Percentiles rank a stretch among this genome's conserved stretches.
These are phyloP conservation scores for Metschnikowia cerradonensis DNA, from an alignment of 805 yeast species.

Conservation along the genomic window DNA sequence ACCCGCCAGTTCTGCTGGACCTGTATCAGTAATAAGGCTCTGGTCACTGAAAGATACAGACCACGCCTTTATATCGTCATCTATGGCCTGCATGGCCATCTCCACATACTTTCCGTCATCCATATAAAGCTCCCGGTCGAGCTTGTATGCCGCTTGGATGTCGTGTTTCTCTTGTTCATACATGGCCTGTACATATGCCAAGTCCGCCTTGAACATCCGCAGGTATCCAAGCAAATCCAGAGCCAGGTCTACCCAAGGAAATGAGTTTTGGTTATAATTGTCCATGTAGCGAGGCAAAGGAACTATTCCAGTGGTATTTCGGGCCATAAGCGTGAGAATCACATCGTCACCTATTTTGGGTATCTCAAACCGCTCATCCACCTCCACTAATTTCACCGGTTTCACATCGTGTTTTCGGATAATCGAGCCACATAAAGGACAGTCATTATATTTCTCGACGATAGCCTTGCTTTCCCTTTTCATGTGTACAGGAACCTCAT, in stretches of 20 bases:
- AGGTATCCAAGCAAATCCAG: slow-evolving; percentile 44
- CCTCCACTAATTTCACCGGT: slow-evolving; percentile 53
- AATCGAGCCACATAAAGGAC: slow-evolving; percentile 73
- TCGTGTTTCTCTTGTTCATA: slow-evolving; percentile 56
- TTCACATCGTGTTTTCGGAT: slow-evolving; percentile 52
- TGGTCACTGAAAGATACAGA: slow-evolving; percentile 23
- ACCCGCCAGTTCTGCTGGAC: slow-evolving; percentile 19
- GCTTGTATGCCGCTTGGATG: slow-evolving; percentile 47
- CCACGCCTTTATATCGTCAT: slow-evolving; percentile 40
- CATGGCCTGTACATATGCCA: slow-evolving; percentile 48
- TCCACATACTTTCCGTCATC: slow-evolving; percentile 54
- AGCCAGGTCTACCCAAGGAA: slow-evolving; percentile 50
- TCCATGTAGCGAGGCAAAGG: slow-evolving; percentile 46
- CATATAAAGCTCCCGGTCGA: slow-evolving; percentile 56
- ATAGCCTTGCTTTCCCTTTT: slow-evolving; percentile 33
- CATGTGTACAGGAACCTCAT: slow-evolving; percentile 40
- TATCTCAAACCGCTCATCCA: slow-evolving; percentile 52
- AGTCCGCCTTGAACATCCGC: slow-evolving; percentile 66
- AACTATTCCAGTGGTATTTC: slow-evolving; percentile 40
- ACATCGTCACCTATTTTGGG: slow-evolving; percentile 57
- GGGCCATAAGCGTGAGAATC: slow-evolving; percentile 59
- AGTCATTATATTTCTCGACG: slow-evolving; percentile 54
- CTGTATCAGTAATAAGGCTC: slow-evolving; percentile 23
- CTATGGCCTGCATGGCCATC: slow-evolving; percentile 54
- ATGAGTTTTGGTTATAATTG: slow-evolving; percentile 30